A percentile compares a stretch with the other conserved stretches of the same genome.
Conservation (phyloP, 1,139 yeast species). For the Spathaspora sp. region DNA sequence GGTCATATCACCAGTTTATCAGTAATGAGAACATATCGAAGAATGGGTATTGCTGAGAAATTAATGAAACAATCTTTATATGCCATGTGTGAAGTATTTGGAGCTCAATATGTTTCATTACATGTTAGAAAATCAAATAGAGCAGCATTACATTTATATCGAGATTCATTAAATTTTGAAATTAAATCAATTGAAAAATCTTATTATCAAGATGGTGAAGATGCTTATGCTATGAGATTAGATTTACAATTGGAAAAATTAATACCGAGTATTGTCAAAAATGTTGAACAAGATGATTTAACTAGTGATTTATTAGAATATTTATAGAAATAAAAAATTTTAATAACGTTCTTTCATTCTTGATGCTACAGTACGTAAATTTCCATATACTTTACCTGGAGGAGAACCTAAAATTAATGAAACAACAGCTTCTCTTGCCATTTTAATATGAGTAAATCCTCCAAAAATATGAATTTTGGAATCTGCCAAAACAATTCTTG, state of each 20-base stretch:
- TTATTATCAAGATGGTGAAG: constrained; percentile 96
- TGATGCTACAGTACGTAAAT: constrained; percentile 93
- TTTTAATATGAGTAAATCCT: constrained; percentile 93
- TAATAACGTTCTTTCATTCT: constrained; percentile 95
- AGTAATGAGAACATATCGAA: constrained; percentile 92
- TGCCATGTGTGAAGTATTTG: constrained; percentile 79
- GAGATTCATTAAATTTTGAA: constrained; percentile 81
- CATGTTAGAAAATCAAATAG: constrained; percentile 93
- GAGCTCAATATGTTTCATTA: constrained; percentile 80
- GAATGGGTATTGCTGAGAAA: constrained; percentile 93
- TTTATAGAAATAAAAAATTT: constrained; percentile 13
- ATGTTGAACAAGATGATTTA: constrained; percentile 50
- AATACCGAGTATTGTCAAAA: constrained; percentile 44
- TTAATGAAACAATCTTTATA: constrained; percentile 83
- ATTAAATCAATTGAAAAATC: constrained; percentile 79
- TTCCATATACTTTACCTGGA: constrained; percentile 97
- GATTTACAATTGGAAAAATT: constrained; percentile 57
- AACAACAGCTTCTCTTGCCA: constrained; percentile 97
- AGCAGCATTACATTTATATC: constrained; percentile 91
- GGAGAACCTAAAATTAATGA: constrained; percentile 95
- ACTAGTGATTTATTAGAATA: constrained; percentile 34
- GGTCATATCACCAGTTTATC: constrained; percentile 94
- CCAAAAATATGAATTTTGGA: constrained; percentile 95
- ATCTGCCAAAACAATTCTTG: constrained; percentile 96
- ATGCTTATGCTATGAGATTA: constrained; percentile 95